Conservation (phyloP, 2,329 filamentous ascomycete genomes). For the Simplicillium aogashimaense region DNA sequence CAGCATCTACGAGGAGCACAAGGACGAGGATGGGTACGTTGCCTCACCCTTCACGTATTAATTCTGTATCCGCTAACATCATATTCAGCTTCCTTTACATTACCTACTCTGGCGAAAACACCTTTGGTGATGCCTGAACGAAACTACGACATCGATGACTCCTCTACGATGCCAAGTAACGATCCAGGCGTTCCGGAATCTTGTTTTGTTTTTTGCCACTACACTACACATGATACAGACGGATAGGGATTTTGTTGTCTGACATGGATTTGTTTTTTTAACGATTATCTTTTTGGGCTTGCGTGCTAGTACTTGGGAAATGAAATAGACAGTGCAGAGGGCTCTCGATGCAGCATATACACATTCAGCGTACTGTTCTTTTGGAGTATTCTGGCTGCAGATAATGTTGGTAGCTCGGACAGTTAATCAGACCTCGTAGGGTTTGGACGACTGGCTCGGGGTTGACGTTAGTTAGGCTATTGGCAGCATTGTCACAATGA, state of each 20-base stretch:
- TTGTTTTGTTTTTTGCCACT: not conserved
- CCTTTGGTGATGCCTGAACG: slow-evolving; percentile 53
- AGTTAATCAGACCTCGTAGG: no score
- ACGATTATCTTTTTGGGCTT: no score
- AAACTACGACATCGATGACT: not conserved
- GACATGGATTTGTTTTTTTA: not conserved
- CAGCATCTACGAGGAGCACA: slow-evolving; percentile 99
- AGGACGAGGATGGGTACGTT: slow-evolving; percentile 62
- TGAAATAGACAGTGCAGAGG: no score
- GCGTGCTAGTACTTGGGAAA: no score
- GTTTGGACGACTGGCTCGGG: no score
- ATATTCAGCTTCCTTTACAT: slow-evolving; percentile 81
- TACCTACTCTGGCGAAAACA: slow-evolving; percentile 99
- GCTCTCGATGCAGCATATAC: no score
- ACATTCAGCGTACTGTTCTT: no score
- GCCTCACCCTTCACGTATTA: not conserved
- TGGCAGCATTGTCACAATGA: no score
- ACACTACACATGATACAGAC: not conserved
- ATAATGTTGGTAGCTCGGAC: no score
- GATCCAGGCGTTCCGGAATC: not conserved
- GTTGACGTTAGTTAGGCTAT: no score
- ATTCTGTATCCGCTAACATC: not conserved
- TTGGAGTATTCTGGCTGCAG: no score
- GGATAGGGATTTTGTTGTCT: not conserved
- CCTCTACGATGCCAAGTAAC: not conserved